Evolutionary conservation across 495 filamentous ascomycete species (phyloP), one percentile per base, ranked within the genome.

Genomic region (Daldinia bambusicola): DNA sequence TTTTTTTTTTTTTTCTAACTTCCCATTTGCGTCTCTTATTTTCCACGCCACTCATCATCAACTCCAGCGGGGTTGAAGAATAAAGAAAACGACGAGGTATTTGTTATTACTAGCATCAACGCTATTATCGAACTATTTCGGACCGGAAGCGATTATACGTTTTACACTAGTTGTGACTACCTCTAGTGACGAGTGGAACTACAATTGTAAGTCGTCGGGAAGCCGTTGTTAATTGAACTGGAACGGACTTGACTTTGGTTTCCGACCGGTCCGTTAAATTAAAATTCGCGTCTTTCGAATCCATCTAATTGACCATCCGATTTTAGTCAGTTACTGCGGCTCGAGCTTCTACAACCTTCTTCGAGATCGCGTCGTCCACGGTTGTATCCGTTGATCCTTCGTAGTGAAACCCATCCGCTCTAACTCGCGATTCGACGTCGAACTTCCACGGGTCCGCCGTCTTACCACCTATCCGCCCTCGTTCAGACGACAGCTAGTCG

Each of bases 241-340:
- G 34, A 22, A 53, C 56, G 13, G 12, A 38, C 30, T 30, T 37
- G 45, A 48, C 57, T 16, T 53, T 31, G 38, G 31, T 38, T 31
- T 55, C 50, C 37, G 50, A 61, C 50, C 30, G 36, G 30, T 55
- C 34, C 38, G n/a, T 48, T 48, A 12, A 62, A 6, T 22, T 38
- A 55, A 30, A 59, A 26, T 26, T 52, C 60, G 53, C 37, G 26
- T 26, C 26, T 26, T 64, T 16, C 55, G 38, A 60, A 48, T 55
- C 37, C 37, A 18, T 52, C 38, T n/a, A 51, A 41, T 41, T 50
- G 37, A 41, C 58, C 38, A 51, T 53, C 34, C 14, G 40, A 40
- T 62, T 58, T 68, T 51, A 50, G 30, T 68, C 50, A 40, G 30
- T 67, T 61, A 12, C 26, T 37, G 37, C 20, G 50, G 1, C 52